These are phyloP conservation scores for Berkeleyomyces basicola DNA, from an alignment of 2,329 filamentous ascomycete species.

Conservation along the genomic window DNA sequence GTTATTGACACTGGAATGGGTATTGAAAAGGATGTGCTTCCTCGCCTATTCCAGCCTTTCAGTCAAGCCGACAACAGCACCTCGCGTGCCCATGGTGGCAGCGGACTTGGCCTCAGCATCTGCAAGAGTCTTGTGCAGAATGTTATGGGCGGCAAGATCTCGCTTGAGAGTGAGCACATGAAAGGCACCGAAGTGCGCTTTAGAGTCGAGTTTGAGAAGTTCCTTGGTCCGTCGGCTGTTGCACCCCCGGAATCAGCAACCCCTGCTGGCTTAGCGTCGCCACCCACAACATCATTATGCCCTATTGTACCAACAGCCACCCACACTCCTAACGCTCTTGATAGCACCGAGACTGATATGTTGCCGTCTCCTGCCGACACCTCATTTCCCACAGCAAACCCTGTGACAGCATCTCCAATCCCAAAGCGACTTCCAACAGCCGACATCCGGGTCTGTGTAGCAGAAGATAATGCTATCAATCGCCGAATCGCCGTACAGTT, in stretches of 20 bases:
- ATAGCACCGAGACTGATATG: not conserved
- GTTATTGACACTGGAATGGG: constrained; percentile 85
- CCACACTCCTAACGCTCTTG: not conserved
- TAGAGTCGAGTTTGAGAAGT: constrained; percentile 67
- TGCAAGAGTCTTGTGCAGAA: constrained; percentile 89
- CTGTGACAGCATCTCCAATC: constrained; percentile 33
- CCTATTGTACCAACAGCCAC: not conserved
- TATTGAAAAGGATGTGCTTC: constrained; percentile 64
- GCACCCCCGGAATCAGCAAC: not conserved
- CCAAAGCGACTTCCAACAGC: constrained; percentile 59
- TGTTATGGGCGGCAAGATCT: constrained; percentile 75
- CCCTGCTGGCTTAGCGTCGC: not conserved
- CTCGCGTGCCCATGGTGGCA: constrained; percentile 79
- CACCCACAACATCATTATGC: not conserved
- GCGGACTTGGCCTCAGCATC: constrained; percentile 78
- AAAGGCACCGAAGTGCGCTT: constrained; percentile 61
- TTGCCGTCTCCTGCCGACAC: not conserved
- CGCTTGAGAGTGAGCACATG: constrained; percentile 59
- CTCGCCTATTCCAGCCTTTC: constrained; percentile 81
- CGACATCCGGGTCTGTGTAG: constrained; percentile 75
- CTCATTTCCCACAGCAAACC: not conserved
- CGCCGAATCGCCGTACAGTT: constrained; percentile 89
- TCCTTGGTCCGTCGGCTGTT: not conserved
- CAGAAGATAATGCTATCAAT: constrained; percentile 90
- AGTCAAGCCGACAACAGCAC: constrained; percentile 85